Percentiles rank a stretch among this genome's conserved stretches.
phyloP scores from a whole-genome alignment of 1,284 basidiomycete genomes.

The Ceratobasidium sp. region DNA sequence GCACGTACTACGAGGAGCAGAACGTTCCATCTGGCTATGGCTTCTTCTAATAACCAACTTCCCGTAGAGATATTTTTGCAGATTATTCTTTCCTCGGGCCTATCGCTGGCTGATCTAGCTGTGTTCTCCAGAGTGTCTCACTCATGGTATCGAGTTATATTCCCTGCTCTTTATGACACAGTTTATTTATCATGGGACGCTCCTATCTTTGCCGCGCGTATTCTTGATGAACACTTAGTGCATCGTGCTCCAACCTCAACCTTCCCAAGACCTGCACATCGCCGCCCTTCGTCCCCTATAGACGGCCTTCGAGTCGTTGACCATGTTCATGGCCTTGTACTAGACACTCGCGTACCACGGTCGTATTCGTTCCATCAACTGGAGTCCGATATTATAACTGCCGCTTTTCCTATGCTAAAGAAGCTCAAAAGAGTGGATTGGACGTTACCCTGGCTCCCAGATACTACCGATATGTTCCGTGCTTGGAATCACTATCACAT shows the following conservation, averaged over 20 bases:
- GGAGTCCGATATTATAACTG: slow-evolving; percentile 12
- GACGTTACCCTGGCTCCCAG: slow-evolving; percentile 30
- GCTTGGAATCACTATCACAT: not conserved
- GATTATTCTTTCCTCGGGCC: slow-evolving; percentile 13
- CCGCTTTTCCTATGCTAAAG: slow-evolving; percentile 24
- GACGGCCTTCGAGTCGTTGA: slow-evolving; percentile 28
- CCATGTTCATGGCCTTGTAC: slow-evolving; percentile 6
- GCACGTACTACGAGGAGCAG: not conserved
- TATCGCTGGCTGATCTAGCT: not conserved
- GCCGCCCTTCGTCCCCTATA: not conserved
- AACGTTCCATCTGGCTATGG: slow-evolving; percentile 16
- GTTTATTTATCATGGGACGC: slow-evolving; percentile 39
- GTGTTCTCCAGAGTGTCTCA: slow-evolving; percentile 22
- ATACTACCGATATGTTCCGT: slow-evolving; percentile 3
- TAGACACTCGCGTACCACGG: slow-evolving; percentile 28
- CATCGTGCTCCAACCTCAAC: not conserved
- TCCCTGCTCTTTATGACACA: slow-evolving; percentile 23
- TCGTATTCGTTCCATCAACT: slow-evolving; percentile 18
- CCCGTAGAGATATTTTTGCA: slow-evolving; percentile 38
- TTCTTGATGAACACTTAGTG: slow-evolving; percentile 30
- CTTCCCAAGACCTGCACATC: no score
- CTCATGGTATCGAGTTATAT: slow-evolving; percentile 34
- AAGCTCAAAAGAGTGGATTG: slow-evolving; percentile 33
- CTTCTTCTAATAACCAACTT: slow-evolving; percentile 18
- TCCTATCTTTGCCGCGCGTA: slow-evolving; percentile 29